Conservation (phyloP, 2,329 filamentous ascomycete genomes). For the Clarireedia homoeocarpa region DNA sequence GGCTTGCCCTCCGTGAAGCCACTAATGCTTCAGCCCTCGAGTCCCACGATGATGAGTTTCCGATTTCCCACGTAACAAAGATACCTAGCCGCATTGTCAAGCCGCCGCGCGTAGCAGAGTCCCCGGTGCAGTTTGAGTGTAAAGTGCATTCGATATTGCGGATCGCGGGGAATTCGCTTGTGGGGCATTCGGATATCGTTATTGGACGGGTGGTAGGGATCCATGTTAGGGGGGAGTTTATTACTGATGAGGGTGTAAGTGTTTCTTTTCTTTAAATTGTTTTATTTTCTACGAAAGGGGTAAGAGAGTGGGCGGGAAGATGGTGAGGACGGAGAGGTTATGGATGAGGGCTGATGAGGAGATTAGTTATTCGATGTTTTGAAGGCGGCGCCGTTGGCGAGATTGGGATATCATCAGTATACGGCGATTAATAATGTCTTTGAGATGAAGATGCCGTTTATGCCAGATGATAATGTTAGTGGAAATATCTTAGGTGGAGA, state of each 20-base stretch:
- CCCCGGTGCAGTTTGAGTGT: slow-evolving; percentile 15
- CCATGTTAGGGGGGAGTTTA: slow-evolving; percentile 15
- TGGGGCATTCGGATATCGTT: slow-evolving; percentile 14
- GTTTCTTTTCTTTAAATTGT: fast-evolving
- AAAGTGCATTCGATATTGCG: slow-evolving; percentile 12
- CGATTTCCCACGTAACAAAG: slow-evolving; percentile 8
- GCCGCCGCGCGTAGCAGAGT: slow-evolving; percentile 13
- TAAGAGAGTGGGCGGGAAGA: no score
- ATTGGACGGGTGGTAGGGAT: slow-evolving; percentile 15
- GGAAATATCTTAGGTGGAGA: slow-evolving; percentile 1
- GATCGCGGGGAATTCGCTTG: slow-evolving; percentile 12
- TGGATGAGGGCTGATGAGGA: background rate
- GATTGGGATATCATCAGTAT: slow-evolving; percentile 15
- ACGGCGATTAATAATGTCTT: slow-evolving; percentile 13
- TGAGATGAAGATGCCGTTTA: slow-evolving; percentile 14
- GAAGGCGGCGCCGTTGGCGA: slow-evolving; percentile 12
- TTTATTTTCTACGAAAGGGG: background rate
- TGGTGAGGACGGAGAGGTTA: background rate
- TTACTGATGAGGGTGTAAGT: slow-evolving; percentile 2
- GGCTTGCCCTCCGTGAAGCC: background rate
- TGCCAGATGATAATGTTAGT: slow-evolving; percentile 15
- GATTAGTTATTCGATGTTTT: slow-evolving; percentile 13
- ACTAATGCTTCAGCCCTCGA: background rate
- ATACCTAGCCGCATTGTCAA: slow-evolving; percentile 8
- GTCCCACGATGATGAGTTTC: slow-evolving; percentile 4